Evolutionary conservation across 2,329 filamentous ascomycete genomes (phyloP).

Genomic region (Teratosphaeria viscida): DNA sequence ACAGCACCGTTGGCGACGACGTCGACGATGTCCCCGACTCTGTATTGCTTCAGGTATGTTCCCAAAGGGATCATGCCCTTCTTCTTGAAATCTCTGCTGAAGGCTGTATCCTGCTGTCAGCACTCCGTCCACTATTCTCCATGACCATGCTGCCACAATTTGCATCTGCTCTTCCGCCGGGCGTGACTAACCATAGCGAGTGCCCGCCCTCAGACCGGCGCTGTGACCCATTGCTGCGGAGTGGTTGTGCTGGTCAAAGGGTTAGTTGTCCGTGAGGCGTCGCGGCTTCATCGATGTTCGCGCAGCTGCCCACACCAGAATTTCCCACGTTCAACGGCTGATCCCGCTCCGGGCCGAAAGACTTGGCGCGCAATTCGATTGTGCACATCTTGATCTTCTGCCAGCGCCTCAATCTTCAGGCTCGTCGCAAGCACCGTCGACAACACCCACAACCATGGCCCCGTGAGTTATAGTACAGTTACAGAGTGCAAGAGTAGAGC

Average conservation of each 20-base stretch:
- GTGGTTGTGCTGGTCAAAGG: background rate
- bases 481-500: background rate
- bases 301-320: background rate
- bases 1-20: constrained; percentile 98
- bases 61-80: constrained; percentile 87
- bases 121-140: constrained; percentile 1
- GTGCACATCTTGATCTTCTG: background rate
- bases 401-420: background rate
- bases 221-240: constrained; percentile 43
- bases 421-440: background rate
- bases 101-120: constrained; percentile 40
- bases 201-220: constrained; percentile 35
- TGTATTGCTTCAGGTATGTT: constrained; percentile 92
- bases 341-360: background rate
- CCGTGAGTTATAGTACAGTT: background rate
- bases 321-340: background rate
- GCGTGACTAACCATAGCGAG: constrained; percentile 29
- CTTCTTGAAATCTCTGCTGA: constrained; percentile 88
- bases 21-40: constrained; percentile 98
- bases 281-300: background rate
- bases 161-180: constrained; percentile 1
- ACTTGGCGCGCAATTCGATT: background rate
- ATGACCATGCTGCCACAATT: background rate
- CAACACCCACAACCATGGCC: background rate
- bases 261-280: background rate